Percentiles rank a stretch among this genome's conserved stretches.
These are phyloP conservation scores for Talaromyces sp. DNA, from an alignment of 2,329 filamentous ascomycete species.

Conservation along the genomic window DNA sequence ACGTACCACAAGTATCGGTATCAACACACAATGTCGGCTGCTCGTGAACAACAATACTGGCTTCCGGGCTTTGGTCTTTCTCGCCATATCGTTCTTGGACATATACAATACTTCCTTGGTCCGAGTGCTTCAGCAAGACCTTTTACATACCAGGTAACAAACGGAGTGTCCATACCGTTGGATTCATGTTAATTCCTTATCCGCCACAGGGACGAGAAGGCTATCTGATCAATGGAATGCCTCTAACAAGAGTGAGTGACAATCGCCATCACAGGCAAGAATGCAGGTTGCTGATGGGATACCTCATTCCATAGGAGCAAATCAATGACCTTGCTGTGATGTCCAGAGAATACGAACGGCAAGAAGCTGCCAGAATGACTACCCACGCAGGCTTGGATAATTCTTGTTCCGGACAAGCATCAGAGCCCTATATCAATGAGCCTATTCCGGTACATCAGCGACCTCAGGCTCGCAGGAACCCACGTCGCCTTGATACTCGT, in stretches of 20 bases:
- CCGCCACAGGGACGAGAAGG: constrained; percentile 45
- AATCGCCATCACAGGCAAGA: neutral
- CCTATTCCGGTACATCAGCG: constrained; percentile 37
- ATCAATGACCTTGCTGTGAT: constrained; percentile 49
- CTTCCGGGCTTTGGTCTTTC: constrained; percentile 49
- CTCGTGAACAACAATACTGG: constrained; percentile 45
- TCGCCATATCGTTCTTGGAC: constrained; percentile 47
- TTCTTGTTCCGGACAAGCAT: constrained; percentile 20
- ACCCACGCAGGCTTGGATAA: constrained; percentile 25
- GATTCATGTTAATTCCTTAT: constrained; percentile 17
- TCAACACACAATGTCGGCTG: constrained; percentile 29
- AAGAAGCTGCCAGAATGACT: constrained; percentile 46
- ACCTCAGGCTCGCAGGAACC: constrained; percentile 27
- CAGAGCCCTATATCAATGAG: constrained; percentile 44
- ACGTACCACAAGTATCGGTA: neutral
- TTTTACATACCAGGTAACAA: constrained; percentile 46
- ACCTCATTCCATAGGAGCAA: constrained; percentile 39
- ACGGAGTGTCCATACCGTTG: neutral
- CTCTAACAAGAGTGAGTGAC: constrained; percentile 44
- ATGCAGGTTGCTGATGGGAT: constrained; percentile 14
- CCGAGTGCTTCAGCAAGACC: constrained; percentile 47
- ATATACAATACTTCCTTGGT: constrained; percentile 49
- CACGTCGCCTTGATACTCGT: constrained; percentile 26
- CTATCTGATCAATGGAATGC: constrained; percentile 47
- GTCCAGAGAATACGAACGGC: constrained; percentile 48